These are phyloP conservation scores for Pseudonitzschia multistriata DNA, from an alignment of 108 stramenopile species.

Conservation along the genomic window DNA sequence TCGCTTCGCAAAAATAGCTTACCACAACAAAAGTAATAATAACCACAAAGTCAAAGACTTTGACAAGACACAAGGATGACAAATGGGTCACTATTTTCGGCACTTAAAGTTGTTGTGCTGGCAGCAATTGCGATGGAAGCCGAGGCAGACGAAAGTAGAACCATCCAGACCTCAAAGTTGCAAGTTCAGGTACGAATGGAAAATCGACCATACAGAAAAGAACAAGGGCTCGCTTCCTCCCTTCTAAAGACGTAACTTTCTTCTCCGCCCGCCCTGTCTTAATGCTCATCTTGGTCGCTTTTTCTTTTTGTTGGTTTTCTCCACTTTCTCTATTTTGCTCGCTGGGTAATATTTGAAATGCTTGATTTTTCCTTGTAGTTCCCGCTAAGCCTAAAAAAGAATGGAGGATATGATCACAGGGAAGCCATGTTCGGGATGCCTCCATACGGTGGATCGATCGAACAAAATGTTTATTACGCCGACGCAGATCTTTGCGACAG, in stretches of 20 bases:
- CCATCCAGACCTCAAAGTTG: neutral
- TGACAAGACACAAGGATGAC: neutral
- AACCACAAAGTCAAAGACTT: too few relatives aligned
- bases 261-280: too few relatives aligned
- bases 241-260: too few relatives aligned
- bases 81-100: neutral
- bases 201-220: too few relatives aligned
- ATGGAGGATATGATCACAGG: conserved; percentile 85
- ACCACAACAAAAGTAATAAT: too few relatives aligned
- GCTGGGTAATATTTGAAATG: neutral
- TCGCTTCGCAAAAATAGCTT: too few relatives aligned
- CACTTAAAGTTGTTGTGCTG: neutral
- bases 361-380: neutral
- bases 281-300: neutral
- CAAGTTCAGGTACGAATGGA: conserved; percentile 4
- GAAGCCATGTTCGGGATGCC: conserved; percentile 93
- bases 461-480: conserved; percentile 81
- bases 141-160: neutral
- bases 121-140: neutral
- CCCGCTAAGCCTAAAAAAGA: neutral
- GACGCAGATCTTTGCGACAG: conserved; percentile 70
- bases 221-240: too few relatives aligned
- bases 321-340: neutral
- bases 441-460: conserved; percentile 87
- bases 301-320: neutral